Conservation (phyloP, 2,329 filamentous ascomycete genomes). For the Truncatella angustata region DNA sequence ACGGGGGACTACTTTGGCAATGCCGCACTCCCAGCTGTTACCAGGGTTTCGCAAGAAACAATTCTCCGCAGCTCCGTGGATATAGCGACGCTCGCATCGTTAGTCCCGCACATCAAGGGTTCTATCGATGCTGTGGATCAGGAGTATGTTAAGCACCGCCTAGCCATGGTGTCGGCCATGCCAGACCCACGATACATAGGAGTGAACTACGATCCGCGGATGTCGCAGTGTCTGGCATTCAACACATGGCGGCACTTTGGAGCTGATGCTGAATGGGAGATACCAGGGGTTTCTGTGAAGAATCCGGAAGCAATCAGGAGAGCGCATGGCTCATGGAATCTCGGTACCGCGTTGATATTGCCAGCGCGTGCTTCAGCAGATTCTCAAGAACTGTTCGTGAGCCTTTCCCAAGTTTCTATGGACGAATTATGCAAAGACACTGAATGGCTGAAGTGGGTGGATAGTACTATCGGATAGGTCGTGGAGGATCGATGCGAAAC, state of each 20-base stretch:
- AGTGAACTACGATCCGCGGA: slow-evolving; percentile 38
- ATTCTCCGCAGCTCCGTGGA: slow-evolving; percentile 23
- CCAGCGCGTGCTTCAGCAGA: slow-evolving; percentile 24
- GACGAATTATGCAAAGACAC: slow-evolving; percentile 26
- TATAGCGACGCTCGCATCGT: slow-evolving; percentile 23
- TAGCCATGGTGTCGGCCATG: slow-evolving; percentile 33
- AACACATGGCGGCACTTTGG: slow-evolving; percentile 46
- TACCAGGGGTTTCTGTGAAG: slow-evolving; percentile 33
- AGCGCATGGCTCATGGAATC: slow-evolving; percentile 27
- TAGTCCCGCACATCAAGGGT: slow-evolving; percentile 29
- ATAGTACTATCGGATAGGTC: slow-evolving; percentile 29
- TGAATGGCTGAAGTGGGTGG: slow-evolving; percentile 31
- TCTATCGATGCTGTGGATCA: slow-evolving; percentile 39
- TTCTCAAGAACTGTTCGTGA: slow-evolving; percentile 30
- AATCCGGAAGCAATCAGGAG: slow-evolving; percentile 34
- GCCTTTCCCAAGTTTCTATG: slow-evolving; percentile 30
- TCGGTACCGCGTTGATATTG: slow-evolving; percentile 31
- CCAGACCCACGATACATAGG: slow-evolving; percentile 39
- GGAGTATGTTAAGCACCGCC: slow-evolving; percentile 35
- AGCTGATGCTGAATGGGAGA: slow-evolving; percentile 36
- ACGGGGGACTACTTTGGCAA: slow-evolving; percentile 39
- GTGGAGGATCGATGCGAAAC: background rate
- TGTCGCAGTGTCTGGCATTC: slow-evolving; percentile 37
- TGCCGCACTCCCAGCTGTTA: slow-evolving; percentile 37
- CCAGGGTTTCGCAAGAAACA: slow-evolving; percentile 20